Conservation (phyloP, 345 rosid species). For the Rhizophora mangle region DNA sequence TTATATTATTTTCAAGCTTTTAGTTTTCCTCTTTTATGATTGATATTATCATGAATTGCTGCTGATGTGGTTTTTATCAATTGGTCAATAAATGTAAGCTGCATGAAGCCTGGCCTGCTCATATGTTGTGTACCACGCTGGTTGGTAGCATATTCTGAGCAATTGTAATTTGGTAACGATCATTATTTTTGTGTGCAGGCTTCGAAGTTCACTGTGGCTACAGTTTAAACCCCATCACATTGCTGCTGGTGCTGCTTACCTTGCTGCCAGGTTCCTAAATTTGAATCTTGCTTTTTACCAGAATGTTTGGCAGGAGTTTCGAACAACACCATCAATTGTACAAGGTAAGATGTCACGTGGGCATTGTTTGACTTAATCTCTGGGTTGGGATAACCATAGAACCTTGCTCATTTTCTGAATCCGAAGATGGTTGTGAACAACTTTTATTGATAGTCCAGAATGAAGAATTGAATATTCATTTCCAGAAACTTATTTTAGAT, state of each 20-base stretch:
- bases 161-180: not conserved
- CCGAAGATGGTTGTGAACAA: too few species aligned
- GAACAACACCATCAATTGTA: conserved; percentile 56
- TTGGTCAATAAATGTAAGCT: conserved; percentile 29
- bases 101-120: conserved; percentile 21
- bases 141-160: conserved; percentile 24
- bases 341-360: conserved; percentile 41
- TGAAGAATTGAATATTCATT: too few species aligned
- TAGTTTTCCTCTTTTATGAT: not conserved
- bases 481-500: too few species aligned
- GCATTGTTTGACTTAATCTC: not conserved
- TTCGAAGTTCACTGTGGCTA: conserved; percentile 80
- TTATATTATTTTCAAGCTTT: conserved; percentile 8
- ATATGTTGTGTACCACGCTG: conserved; percentile 11
- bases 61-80: conserved; percentile 19
- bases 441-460: too few species aligned
- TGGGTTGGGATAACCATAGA: too few species aligned
- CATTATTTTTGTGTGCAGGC: conserved; percentile 46
- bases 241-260: conserved; percentile 80
- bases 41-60: not conserved
- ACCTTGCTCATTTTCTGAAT: too few species aligned
- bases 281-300: conserved; percentile 51
- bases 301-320: conserved; percentile 66
- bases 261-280: conserved; percentile 61
- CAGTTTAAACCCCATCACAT: conserved; percentile 76